Percentiles rank a stretch among this genome's conserved stretches.
These are phyloP conservation scores for Plasmodium blacklocki DNA, from an alignment of 169 alveolate species.

Conservation along the genomic window DNA sequence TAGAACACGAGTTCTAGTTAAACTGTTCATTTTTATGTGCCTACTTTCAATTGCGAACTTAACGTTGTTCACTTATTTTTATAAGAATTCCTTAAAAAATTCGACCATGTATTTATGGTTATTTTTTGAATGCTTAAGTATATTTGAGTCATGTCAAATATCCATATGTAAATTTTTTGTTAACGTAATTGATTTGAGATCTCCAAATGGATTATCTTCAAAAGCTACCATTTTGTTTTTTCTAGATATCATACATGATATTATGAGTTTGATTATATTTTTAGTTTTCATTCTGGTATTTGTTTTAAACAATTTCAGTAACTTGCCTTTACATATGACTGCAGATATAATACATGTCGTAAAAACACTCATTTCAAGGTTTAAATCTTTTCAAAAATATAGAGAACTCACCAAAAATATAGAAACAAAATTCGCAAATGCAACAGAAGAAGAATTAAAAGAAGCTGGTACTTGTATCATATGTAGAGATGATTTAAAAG, in stretches of 20 bases:
- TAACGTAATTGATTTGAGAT: conserved; percentile 76
- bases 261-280: conserved; percentile 76
- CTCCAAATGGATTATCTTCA: conserved; percentile 78
- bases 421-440: conserved; percentile 83
- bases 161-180: conserved; percentile 78
- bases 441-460: conserved; percentile 88
- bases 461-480: conserved; percentile 90
- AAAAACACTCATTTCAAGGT: conserved; percentile 69
- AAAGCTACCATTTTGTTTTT: conserved; percentile 82
- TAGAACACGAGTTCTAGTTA: conserved; percentile 77
- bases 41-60: conserved; percentile 82
- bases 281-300: conserved; percentile 80
- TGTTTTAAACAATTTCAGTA: conserved; percentile 87
- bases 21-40: conserved; percentile 77
- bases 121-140: conserved; percentile 85
- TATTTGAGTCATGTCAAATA: conserved; percentile 75
- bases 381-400: conserved; percentile 78
- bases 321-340: conserved; percentile 90
- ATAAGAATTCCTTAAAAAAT: conserved; percentile 76
- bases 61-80: conserved; percentile 78
- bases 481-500: conserved; percentile 88
- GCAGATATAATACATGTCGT: conserved; percentile 90
- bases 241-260: conserved; percentile 81
- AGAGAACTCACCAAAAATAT: conserved; percentile 73
- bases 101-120: conserved; percentile 91